Evolutionary conservation across 257 asterid species (phyloP), one percentile per base, ranked within the genome.

Genomic region (Salvia splendens): DNA sequence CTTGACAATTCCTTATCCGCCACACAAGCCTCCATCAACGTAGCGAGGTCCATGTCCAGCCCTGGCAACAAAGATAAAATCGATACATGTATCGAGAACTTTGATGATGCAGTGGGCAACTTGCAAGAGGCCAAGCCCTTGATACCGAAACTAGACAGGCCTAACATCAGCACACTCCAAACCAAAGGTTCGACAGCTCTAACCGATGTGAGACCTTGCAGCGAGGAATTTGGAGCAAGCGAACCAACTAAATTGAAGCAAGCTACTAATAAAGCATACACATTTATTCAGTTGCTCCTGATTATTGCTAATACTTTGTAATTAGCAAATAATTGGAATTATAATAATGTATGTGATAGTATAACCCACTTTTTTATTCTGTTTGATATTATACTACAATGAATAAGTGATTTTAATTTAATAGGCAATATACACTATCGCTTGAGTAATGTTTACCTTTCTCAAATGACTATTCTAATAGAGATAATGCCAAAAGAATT

Each of bases 61-160:
- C n/a, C n/a, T n/a, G n/a, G n/a, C n/a, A n/a, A n/a, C n/a, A n/a
- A n/a, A n/a, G n/a, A n/a, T n/a, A n/a, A n/a, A n/a, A n/a, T n/a
- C n/a, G n/a, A n/a, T n/a, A n/a, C n/a, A n/a, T 85, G 95, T 65
- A 8, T 70, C 12, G 78, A 75, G 63, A 52, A 17, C 14, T 79
- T 49, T 36, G n/a, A 24, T 0, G 56, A 76, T 0, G 66, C 84
- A 0, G 17, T 50, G 0, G 52, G 14, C 6, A 12, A 0, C 6
- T 65, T 87, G 6, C 42, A 15, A 3, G 47, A 72, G 0, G 71
- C 77, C 11, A 32, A 43, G 69, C 0, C 0, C 0, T 53, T 56
- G 16, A 50, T 84, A 3, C 69, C 4, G 0, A n/a, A 48, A 0
- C 3, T 2, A 0, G 70, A 65, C 4, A 14, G 8, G 4, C 0